Evolutionary conservation across 2,329 filamentous ascomycete species (phyloP), one percentile per base, ranked within the genome.

Genomic region (Emmonsiellopsis sp.): DNA sequence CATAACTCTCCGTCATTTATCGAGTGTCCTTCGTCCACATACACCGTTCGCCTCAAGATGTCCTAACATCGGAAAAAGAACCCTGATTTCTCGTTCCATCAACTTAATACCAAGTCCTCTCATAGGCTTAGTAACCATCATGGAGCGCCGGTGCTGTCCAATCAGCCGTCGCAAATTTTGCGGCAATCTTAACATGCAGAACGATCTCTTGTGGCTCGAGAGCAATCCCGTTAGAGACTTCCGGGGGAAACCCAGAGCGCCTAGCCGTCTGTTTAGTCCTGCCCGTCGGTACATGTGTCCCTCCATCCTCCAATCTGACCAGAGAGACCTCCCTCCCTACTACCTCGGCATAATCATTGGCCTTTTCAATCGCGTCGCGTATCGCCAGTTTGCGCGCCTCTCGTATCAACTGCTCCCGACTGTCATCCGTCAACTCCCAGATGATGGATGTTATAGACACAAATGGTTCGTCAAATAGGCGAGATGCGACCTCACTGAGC

Each of bases 401-500:
- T 2, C 60, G 61, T 21, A 55, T 52, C 9, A 66, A 47, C 8
- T 36, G 34, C 13, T 55, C 53, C 43, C 56, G 42, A 1, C 57
- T 64, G 11, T 53, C 58, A 2, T 66, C 61, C 3, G 56, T 63
- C 48, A 66, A 52, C 40, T 55, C 53, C 63, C 64, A 66, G 7
- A 58, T 51, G 14, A 65, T 58, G 1, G 57, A 52, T 8, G 52
- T 42, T 9, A 66, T 58, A 11, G 61, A 57, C 13, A 66, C 61
- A 34, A 55, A 59, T 2, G 56, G 53, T 32, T 58, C 56, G 2
- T n/a, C 31, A 11, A 61, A 39, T 3, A 65, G 54, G 21, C 57
- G 40, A 4, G 56, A 55, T 1, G 59, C 53, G 7, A 63, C 54
- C 3, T 62, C 44, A 14, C 59, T 56, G 8, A 67, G 49, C 7